These are phyloP conservation scores for Xanthoconium stramineum DNA, from an alignment of 768 basidiomycete species.

Conservation along the genomic window DNA sequence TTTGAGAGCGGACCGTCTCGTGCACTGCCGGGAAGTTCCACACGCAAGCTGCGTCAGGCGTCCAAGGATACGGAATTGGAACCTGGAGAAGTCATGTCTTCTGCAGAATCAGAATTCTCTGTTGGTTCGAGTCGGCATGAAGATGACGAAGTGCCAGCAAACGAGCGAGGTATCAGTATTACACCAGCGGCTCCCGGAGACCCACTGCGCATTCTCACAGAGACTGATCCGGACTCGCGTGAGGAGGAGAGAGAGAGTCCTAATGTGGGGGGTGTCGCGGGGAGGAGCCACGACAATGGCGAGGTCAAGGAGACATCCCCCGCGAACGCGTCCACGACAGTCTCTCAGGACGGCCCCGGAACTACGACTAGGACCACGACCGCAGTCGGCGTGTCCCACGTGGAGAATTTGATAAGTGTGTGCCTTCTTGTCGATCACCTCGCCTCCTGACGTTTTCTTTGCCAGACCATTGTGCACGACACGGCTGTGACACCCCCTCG, in stretches of 20 bases:
- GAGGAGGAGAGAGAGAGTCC: background rate
- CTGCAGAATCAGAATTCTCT: slow-evolving; percentile 23
- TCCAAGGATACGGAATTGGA: slow-evolving; percentile 15
- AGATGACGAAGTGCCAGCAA: slow-evolving; percentile 4
- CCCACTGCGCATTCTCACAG: background rate
- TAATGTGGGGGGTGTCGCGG: background rate
- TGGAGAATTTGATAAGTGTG: slow-evolving; percentile 15
- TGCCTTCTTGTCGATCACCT: background rate
- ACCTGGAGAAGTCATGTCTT: slow-evolving; percentile 27
- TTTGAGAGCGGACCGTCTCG: slow-evolving; percentile 5
- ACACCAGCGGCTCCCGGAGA: background rate
- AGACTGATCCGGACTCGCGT: background rate
- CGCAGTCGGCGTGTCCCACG: slow-evolving; percentile 7
- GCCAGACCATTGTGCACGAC: slow-evolving; percentile 21
- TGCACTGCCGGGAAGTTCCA: background rate
- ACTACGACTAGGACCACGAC: background rate
- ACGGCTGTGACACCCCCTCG: slow-evolving; percentile 26
- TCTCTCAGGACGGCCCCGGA: background rate
- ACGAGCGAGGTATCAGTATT: slow-evolving; percentile 10
- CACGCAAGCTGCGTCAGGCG: background rate
- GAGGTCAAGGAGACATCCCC: slow-evolving; percentile 9
- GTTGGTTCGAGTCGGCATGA: slow-evolving; percentile 23
- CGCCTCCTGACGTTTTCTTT: background rate
- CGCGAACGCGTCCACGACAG: background rate
- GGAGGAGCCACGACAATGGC: slow-evolving; percentile 3